Base-by-base conservation (phyloP, 805 yeast species). In the Jamesozyma jinghongensis region DNA sequence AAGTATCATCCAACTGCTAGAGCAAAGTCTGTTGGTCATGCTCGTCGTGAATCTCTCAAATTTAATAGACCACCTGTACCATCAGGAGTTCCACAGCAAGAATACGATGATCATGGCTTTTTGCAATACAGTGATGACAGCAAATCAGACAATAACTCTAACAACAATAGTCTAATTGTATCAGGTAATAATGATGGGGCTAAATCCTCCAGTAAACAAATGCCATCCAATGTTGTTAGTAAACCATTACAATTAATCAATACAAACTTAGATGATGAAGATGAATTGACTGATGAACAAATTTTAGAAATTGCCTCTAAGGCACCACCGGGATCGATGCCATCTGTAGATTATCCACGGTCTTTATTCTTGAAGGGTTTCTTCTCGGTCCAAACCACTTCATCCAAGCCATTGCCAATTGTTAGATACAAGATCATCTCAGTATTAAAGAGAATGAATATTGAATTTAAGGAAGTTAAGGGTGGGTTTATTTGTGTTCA, bases 401-500 rank as follows among this genome's bases (percentile, higher is more conserved):
- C 96, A 2, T 85, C 95, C 3, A 86, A 86, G 53, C 92, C 95
- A 16, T 69, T 90, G 41, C 88, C 94, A 11, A 83, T 85, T 47
- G 87, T 88, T 42, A 75, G 97, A 41, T 79, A 83, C 55, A 88
- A 84, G 57, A 79, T 88, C 32, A 83, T 88, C 22, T 73, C 77
- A 17, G 90, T 83, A 1, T 70, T 88, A 57, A 78, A 77, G 16
- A 77, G 77, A 47, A 69, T 85, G 56, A 86, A 85, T 20, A 92
- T 90, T 37, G 76, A 78, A 44, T 88, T 74, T 59, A 82, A 80
- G 46, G 97, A 88, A 63, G 94, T 88, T 18, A 82, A 82, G 55
- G 97, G 97, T 43, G 97, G 97, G 0, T 88, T 90, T 59, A 74
- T 85, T 19, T 88, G 97, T 66, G 71, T 77, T 8, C 87, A 83